Base-by-base conservation (phyloP, 73 alveolate genomes). In the Paramecium primaurelia region DNA sequence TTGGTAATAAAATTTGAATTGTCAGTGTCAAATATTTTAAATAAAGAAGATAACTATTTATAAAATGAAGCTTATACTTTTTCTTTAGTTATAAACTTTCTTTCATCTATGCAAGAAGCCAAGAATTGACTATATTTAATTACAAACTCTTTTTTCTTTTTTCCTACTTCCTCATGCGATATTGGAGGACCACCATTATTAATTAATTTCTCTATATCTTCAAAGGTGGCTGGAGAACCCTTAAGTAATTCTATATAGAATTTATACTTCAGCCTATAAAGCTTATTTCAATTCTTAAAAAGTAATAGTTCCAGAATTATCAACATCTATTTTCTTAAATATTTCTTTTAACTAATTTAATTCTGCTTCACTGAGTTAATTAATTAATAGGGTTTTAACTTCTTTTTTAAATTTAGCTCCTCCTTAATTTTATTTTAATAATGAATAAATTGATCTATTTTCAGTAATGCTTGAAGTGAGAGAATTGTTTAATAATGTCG, bases 221-320 rank as follows among this genome's bases (percentile, higher is more conserved):
- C 97, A 45, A 88, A 97, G n/a, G 97, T 64, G 16, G 97, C 87
- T 12, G 87, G 87, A 16, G 87, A 73, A n/a, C 87, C 87, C 84
- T 64, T 6, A 25, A 64, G 10, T 12, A 8, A 64, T 32, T 28
- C 7, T 18, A 1, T 25, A 89, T 38, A 94, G 71, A 51, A 92
- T 51, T 49, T n/a, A 47, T 44, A 94, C 93, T 45, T 93, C 89
- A 32, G 87, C 71, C 20, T 22, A n/a, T 89, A 93, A 94, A 20
- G 97, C 99, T 73, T 97, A 93, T 86, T 93, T 93, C 51, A 98
- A 94, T 92, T 98, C 99, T 1, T 92, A 69, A 18, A 95, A 94
- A 44, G 94, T 94, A 18, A 98, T 96, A 92, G 93, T 68, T 37
- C 99, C 99, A 58, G 99, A 96, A 88, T 97, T 95, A 93, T 98